Evolutionary conservation across 805 yeast genomes (phyloP).

Genomic region (Barnettozyma californica): DNA sequence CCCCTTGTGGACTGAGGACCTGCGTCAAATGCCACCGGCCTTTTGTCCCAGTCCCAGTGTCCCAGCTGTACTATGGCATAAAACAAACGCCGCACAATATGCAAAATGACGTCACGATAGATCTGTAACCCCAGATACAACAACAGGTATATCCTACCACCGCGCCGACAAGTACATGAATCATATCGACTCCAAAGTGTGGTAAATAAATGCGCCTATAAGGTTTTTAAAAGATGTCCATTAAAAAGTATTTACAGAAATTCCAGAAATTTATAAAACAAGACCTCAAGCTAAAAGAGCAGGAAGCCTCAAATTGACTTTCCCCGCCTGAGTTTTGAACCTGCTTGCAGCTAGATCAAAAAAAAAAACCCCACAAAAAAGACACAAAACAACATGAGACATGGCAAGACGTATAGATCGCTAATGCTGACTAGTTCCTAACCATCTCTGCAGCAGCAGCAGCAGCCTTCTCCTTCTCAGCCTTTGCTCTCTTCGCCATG

Average conservation of each 20-base stretch:
- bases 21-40: too few relatives aligned
- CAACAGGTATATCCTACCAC: neutral
- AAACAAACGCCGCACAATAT: neutral
- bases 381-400: too few relatives aligned
- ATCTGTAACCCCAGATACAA: neutral
- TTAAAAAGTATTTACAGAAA: neutral
- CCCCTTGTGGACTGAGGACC: too few relatives aligned
- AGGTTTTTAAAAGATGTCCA: neutral
- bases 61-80: too few relatives aligned
- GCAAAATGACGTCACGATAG: neutral
- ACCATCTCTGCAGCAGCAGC: neutral
- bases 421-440: neutral
- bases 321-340: neutral
- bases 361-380: too few relatives aligned
- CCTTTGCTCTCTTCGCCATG: slow-evolving; percentile 27
- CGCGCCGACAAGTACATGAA: neutral
- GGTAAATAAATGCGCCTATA: too few relatives aligned
- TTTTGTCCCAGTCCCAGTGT: too few relatives aligned
- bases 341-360: neutral
- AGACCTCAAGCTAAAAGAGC: too few relatives aligned
- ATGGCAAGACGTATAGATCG: neutral
- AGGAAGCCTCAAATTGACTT: neutral
- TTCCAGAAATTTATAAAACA: neutral
- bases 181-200: neutral
- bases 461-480: slow-evolving; percentile 5